Percentiles rank a stretch among this genome's conserved stretches.
These are phyloP conservation scores for Suillus brevipes DNA, from an alignment of 768 basidiomycete genomes.

Conservation along the genomic window DNA sequence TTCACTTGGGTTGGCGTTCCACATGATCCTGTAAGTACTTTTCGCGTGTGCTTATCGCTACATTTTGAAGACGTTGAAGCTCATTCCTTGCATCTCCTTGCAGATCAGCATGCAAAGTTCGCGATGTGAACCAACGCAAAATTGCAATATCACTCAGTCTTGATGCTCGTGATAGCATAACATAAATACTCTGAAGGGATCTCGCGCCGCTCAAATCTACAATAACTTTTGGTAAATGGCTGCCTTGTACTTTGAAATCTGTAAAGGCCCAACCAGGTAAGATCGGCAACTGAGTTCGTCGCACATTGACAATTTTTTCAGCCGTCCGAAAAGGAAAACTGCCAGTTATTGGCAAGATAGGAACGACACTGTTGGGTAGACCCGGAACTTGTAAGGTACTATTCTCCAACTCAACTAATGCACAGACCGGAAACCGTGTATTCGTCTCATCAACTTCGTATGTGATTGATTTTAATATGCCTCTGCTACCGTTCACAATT, in stretches of 20 bases:
- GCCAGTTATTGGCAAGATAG: background rate
- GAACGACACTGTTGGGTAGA: background rate
- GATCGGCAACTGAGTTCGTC: background rate
- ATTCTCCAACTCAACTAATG: background rate
- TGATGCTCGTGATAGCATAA: background rate
- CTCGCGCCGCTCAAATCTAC: background rate
- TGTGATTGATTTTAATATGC: background rate
- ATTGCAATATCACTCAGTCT: rapidly evolving
- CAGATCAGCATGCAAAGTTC: too few species aligned
- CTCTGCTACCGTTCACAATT: background rate
- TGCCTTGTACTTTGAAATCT: background rate
- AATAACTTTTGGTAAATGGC: rapidly evolving
- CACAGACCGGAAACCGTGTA: background rate
- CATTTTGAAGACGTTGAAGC: too few species aligned
- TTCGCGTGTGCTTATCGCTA: too few species aligned
- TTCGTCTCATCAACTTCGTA: background rate
- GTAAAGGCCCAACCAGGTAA: background rate
- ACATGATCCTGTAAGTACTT: too few species aligned
- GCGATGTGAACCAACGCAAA: too few species aligned
- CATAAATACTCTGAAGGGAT: background rate
- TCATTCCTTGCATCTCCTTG: too few species aligned
- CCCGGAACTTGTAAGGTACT: background rate
- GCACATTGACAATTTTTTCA: background rate
- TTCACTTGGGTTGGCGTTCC: too few species aligned
- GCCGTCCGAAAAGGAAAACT: background rate